phyloP scores from a whole-genome alignment of 305 asterid genomes.

The Ilex paraguariensis region DNA sequence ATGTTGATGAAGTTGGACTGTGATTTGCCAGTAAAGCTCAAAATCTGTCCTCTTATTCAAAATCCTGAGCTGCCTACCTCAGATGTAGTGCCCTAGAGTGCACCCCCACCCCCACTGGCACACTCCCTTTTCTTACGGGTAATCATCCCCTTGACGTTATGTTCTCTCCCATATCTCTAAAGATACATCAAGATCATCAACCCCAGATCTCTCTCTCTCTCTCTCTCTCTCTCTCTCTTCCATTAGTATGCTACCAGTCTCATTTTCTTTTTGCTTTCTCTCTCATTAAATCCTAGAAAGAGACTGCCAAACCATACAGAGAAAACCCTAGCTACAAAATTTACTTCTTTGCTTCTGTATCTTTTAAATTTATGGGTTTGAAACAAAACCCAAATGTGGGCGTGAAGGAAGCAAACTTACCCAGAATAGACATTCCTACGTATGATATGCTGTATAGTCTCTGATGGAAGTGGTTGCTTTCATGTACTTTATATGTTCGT shows the following conservation, averaged over 20 bases:
- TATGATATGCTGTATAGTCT: constrained; percentile 4
- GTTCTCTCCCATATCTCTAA: constrained; percentile 42
- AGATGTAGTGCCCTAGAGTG: too few species aligned
- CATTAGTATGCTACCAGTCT: constrained; percentile 7
- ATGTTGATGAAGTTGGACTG: too few species aligned
- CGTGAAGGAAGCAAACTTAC: constrained; percentile 25
- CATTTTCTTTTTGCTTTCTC: constrained; percentile 27
- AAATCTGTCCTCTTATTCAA: too few species aligned
- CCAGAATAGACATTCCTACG: constrained; percentile 27
- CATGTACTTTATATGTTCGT: constrained; percentile 15
- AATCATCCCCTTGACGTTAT: constrained; percentile 35
- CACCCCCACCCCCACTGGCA: too few species aligned
- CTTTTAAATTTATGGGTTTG: constrained; percentile 6
- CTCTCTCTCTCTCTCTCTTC: constrained; percentile 3
- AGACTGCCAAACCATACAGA: constrained; percentile 34
- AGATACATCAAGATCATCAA: constrained; percentile 47
- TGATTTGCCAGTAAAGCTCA: too few species aligned
- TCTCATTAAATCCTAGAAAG: constrained; percentile 38
- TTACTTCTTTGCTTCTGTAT: constrained; percentile 16
- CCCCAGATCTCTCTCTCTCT: constrained; percentile 7
- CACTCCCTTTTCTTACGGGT: constrained; percentile 36
- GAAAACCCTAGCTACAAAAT: constrained; percentile 30
- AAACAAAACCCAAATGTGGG: neutral
- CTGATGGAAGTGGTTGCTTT: constrained; percentile 14
- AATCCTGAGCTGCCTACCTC: too few species aligned